Percentiles rank a stretch among this genome's conserved stretches.
Conservation (phyloP, 2,329 filamentous ascomycete genomes). For the Allantophomopsis cytisporea region DNA sequence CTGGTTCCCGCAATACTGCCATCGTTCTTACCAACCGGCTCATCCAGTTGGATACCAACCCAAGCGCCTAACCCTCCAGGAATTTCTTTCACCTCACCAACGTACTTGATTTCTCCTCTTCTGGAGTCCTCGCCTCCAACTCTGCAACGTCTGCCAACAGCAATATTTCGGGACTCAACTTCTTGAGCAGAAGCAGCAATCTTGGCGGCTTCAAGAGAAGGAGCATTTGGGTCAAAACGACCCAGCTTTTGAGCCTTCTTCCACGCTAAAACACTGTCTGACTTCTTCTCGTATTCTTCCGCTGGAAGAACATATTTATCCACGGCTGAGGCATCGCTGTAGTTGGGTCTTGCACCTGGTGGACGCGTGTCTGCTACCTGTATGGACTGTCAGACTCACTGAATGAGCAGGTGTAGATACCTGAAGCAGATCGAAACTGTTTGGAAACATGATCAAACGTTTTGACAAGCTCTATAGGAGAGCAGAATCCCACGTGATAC, state of each 20-base stretch:
- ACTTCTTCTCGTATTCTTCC: slow-evolving; percentile 72
- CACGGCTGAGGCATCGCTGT: slow-evolving; percentile 66
- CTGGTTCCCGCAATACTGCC: slow-evolving; percentile 53
- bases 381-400: slow-evolving; percentile 5
- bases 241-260: slow-evolving; percentile 94
- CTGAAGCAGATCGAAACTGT: too few relatives aligned
- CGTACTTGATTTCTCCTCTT: slow-evolving; percentile 54
- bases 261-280: slow-evolving; percentile 86
- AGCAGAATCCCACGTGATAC: too few relatives aligned
- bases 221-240: slow-evolving; percentile 80
- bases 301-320: slow-evolving; percentile 85
- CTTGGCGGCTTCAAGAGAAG: slow-evolving; percentile 59
- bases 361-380: slow-evolving; percentile 76
- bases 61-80: slow-evolving; percentile 50
- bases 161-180: slow-evolving; percentile 54
- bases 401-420: background rate
- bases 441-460: too few relatives aligned
- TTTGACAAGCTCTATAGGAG: too few relatives aligned
- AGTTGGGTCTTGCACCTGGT: slow-evolving; percentile 60
- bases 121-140: slow-evolving; percentile 54
- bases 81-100: slow-evolving; percentile 65
- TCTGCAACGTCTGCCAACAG: slow-evolving; percentile 47
- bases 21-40: slow-evolving; percentile 74
- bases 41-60: slow-evolving; percentile 65
- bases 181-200: slow-evolving; percentile 56